phyloP scores from a whole-genome alignment of 371 early-diverging fungal species.

The Rhizomucor miehei region DNA sequence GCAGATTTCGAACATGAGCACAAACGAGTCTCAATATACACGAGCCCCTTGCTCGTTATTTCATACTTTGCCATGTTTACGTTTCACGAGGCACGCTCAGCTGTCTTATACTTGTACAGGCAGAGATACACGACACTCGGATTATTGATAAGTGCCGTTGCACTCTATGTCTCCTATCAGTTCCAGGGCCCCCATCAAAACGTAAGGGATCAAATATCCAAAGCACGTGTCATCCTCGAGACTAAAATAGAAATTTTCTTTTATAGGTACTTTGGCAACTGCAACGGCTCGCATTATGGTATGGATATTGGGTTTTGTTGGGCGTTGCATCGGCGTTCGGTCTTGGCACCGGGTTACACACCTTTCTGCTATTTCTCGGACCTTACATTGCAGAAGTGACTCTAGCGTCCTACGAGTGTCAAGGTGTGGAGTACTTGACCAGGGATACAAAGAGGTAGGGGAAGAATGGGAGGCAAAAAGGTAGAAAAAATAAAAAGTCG shows the following conservation, averaged over 20 bases:
- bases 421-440: conserved; percentile 42
- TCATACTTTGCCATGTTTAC: conserved; percentile 23
- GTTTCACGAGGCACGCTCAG: conserved; percentile 16
- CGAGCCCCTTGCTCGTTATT: conserved; percentile 19
- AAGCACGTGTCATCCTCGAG: no score
- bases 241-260: no score
- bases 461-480: background rate
- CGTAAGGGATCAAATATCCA: conserved; percentile 5
- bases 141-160: background rate
- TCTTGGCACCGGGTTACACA: conserved; percentile 90
- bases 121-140: conserved; percentile 11
- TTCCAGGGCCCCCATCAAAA: conserved; percentile 21
- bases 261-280: conserved; percentile 14
- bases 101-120: conserved; percentile 10
- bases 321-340: conserved; percentile 91
- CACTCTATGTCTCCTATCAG: conserved; percentile 12
- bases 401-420: conserved; percentile 77
- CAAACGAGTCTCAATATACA: conserved; percentile 21
- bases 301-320: conserved; percentile 81
- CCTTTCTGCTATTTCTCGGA: conserved; percentile 88
- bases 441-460: conserved; percentile 18
- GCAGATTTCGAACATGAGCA: conserved; percentile 19
- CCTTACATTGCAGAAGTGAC: conserved; percentile 88
- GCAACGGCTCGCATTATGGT: conserved; percentile 55
- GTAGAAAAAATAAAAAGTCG: no score